phyloP scores from a whole-genome alignment of 345 rosid species.

The Boechera retrofracta region DNA sequence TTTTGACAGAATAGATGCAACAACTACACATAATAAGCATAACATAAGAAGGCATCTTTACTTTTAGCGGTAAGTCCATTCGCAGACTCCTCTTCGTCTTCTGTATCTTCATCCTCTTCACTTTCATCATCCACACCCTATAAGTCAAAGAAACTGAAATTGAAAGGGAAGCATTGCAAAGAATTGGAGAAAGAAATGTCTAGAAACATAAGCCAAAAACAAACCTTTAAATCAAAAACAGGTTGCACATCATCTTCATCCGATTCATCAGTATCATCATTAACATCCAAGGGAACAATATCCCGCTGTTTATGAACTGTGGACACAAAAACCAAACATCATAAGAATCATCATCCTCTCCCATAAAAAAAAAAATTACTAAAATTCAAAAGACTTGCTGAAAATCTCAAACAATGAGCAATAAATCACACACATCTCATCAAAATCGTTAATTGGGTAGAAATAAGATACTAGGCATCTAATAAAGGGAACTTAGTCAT shows the following conservation, averaged over 20 bases:
- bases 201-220: not conserved
- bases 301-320: slow-evolving; percentile 91
- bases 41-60: slow-evolving; percentile 43
- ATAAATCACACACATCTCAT: not conserved
- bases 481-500: not conserved
- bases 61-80: slow-evolving; percentile 63
- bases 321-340: slow-evolving; percentile 2
- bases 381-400: no score
- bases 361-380: not conserved
- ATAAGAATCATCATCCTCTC: not conserved
- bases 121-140: slow-evolving; percentile 45
- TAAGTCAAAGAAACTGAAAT: slow-evolving; percentile 19
- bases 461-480: not conserved
- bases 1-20: not conserved
- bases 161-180: not conserved
- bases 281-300: slow-evolving; percentile 69
- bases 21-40: not conserved
- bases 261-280: slow-evolving; percentile 63
- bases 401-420: not conserved
- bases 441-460: not conserved
- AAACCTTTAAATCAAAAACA: slow-evolving; percentile 70
- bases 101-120: slow-evolving; percentile 52
- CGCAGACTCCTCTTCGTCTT: slow-evolving; percentile 47
- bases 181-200: slow-evolving; percentile 1
- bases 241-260: slow-evolving; percentile 78